Evolutionary conservation across 108 stramenopile species (phyloP), one percentile per base, ranked within the genome.

Genomic region (Conticribra guillardii): DNA sequence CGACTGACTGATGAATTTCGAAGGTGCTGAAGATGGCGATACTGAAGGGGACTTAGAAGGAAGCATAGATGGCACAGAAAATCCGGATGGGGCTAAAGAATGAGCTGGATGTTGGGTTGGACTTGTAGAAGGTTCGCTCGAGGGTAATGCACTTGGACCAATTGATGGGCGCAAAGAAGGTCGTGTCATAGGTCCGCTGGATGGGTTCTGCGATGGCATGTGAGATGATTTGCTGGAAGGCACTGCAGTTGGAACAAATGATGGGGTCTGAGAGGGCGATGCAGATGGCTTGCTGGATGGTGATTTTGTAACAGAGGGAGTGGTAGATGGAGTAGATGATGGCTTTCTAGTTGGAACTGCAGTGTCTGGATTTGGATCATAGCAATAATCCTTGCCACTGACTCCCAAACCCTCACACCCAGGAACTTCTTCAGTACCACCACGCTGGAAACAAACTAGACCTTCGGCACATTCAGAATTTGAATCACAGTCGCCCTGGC

Each of bases 391-490:
- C 37, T 41, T 41, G 5, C 37, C 37, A 41, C 37, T 41, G 37
- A 41, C 37, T 9, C 37, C 37, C 11, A 11, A 41, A 11, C 37
- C 37, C 37, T 41, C 11, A 11, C 37, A 41, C 5, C 37, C 37
- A 5, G 37, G 37, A 41, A 41, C 37, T 9, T 5, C 8, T 11
- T 41, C 37, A 5, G 37, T 41, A 9, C 37, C 37, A 5, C 8
- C 5, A 5, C 37, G 37, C 37, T 41, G 8, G 37, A 9, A 41
- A 11, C 37, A 41, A 41, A 41, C 11, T 9, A 41, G 37, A 41
- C 37, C 37, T 9, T 41, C 11, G 37, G 37, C 37, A 41, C 37
- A 79, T 81, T 32, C 81, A 79, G 15, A 9, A 7, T 22, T 77
- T 71, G 3, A 9, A 11, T 41, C 37, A 11, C 37, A 41, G 11